These are phyloP conservation scores for Melampsora larici-populina DNA, from an alignment of 1,284 basidiomycete genomes.

Conservation along the genomic window DNA sequence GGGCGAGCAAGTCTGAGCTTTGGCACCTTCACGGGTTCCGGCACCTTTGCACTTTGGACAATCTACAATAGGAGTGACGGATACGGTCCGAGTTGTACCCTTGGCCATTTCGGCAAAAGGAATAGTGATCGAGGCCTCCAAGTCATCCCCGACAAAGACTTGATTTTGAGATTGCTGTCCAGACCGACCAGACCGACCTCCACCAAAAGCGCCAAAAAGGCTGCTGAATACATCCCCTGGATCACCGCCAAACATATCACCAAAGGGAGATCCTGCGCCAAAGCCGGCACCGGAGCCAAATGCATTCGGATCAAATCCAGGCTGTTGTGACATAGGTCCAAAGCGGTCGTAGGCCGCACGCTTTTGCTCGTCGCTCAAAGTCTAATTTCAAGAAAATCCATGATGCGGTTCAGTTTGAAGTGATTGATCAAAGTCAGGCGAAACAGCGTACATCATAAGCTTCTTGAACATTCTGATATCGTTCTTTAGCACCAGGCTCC, in stretches of 20 bases:
- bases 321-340: constrained; percentile 87
- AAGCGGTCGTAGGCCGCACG: constrained; percentile 89
- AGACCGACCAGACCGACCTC: constrained; percentile 57
- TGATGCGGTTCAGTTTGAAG: neutral
- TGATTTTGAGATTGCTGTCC: constrained; percentile 13
- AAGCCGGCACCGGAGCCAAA: constrained; percentile 58
- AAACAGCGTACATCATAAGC: constrained; percentile 85
- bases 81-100: constrained; percentile 74
- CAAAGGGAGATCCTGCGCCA: constrained; percentile 56
- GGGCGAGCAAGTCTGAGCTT: constrained; percentile 71
- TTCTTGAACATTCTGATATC: constrained; percentile 93
- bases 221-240: constrained; percentile 67
- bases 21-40: constrained; percentile 81
- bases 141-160: constrained; percentile 65
- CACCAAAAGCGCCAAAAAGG: constrained; percentile 56
- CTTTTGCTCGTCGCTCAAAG: constrained; percentile 89
- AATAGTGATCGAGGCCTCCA: constrained; percentile 74
- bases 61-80: constrained; percentile 74
- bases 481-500: constrained; percentile 82
- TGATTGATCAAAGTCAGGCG: neutral
- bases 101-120: constrained; percentile 91
- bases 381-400: constrained; percentile 58
- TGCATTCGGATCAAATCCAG: constrained; percentile 84
- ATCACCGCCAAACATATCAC: constrained; percentile 62
- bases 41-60: constrained; percentile 80